These are phyloP conservation scores for Eutrema salsugineum DNA, from an alignment of 441 rosid genomes.

Conservation along the genomic window DNA sequence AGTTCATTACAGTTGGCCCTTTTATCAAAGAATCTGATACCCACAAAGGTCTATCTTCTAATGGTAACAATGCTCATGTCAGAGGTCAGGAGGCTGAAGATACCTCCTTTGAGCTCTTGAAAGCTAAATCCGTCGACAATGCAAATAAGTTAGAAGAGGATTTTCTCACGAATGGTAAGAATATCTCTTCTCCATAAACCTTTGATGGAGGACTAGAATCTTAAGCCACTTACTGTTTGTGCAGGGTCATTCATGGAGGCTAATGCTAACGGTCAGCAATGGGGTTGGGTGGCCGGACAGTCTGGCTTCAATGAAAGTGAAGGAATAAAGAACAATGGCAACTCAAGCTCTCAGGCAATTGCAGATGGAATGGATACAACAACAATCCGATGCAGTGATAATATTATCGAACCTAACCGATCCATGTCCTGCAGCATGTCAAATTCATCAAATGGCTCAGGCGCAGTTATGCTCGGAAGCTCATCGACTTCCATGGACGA, in stretches of 20 bases:
- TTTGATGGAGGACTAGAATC: neutral
- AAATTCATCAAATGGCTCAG: slow-evolving; percentile 57
- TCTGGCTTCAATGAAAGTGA: slow-evolving; percentile 10
- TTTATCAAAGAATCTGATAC: slow-evolving; percentile 38
- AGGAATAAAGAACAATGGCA: slow-evolving; percentile 33
- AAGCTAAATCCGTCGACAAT: slow-evolving; percentile 12
- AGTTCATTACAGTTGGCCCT: slow-evolving; percentile 53
- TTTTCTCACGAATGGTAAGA: slow-evolving; percentile 12
- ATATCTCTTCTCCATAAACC: slow-evolving; percentile 6
- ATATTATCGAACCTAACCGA: slow-evolving; percentile 38
- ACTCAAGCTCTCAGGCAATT: slow-evolving; percentile 34
- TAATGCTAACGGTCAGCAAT: slow-evolving; percentile 19
- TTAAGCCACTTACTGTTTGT: slow-evolving; percentile 24
- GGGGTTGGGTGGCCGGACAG: slow-evolving; percentile 20
- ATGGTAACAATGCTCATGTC: slow-evolving; percentile 22
- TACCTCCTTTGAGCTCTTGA: slow-evolving; percentile 39
- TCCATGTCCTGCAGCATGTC: slow-evolving; percentile 54
- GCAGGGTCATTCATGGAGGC: slow-evolving; percentile 29
- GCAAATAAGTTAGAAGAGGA: slow-evolving; percentile 24
- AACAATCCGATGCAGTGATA: slow-evolving; percentile 39
- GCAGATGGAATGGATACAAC: slow-evolving; percentile 30
- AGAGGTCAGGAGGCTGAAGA: slow-evolving; percentile 28
- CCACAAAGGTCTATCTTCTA: slow-evolving; percentile 25
- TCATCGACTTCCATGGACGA: slow-evolving; percentile 55
- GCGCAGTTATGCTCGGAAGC: slow-evolving; percentile 47